Evolutionary conservation across 2,329 filamentous ascomycete species (phyloP).

Genomic region (Fusarium praegraminearum): DNA sequence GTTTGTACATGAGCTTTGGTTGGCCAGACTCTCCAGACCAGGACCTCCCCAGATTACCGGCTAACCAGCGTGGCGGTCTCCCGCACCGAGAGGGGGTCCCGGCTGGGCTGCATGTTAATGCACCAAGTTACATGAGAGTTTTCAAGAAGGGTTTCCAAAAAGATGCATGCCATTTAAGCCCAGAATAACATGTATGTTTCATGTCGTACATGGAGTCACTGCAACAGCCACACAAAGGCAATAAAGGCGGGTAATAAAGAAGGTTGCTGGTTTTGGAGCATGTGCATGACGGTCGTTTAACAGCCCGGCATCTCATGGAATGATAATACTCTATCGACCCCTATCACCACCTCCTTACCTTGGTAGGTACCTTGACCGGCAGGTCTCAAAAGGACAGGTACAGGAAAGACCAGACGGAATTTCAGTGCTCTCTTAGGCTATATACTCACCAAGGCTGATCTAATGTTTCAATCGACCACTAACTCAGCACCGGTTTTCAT

Average conservation of each 20-base stretch:
- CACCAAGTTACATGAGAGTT: conserved; percentile 34
- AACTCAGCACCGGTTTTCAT: too few relatives aligned
- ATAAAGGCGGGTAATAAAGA: background rate
- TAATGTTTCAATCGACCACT: too few relatives aligned
- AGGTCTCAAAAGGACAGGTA: too few relatives aligned
- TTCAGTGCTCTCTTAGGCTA: too few relatives aligned
- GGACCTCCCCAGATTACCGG: conserved; percentile 27
- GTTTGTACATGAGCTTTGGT: conserved; percentile 10
- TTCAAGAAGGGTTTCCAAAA: conserved; percentile 16
- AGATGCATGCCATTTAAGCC: conserved; percentile 14
- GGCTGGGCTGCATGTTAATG: conserved; percentile 23
- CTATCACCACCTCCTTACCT: background rate
- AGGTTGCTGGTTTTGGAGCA: background rate
- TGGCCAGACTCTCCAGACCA: conserved; percentile 22
- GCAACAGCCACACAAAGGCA: background rate
- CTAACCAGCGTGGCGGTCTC: conserved; percentile 39
- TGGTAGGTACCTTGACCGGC: background rate
- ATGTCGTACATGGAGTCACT: background rate
- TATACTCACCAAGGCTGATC: too few relatives aligned
- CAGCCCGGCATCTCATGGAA: background rate
- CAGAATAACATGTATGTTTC: background rate
- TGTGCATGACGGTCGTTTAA: too few relatives aligned
- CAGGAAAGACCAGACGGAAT: too few relatives aligned
- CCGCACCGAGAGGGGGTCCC: conserved; percentile 17
- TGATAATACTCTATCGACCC: background rate